Evolutionary conservation across 2,329 filamentous ascomycete species (phyloP).

Genomic region (Lecanicillium sp.): DNA sequence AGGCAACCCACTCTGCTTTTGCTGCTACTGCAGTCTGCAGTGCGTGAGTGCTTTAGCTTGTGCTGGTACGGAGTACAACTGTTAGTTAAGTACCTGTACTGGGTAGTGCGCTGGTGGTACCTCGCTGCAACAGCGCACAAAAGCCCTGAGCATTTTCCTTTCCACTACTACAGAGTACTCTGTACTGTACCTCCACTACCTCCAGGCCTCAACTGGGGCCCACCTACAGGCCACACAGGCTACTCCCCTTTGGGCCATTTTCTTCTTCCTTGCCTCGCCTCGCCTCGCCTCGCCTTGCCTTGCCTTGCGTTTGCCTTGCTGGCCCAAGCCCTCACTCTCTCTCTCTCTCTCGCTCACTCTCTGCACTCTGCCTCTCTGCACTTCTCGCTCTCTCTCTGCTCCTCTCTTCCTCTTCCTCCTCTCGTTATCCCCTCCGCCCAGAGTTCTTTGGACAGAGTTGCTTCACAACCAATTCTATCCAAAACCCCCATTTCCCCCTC

Average conservation of each 20-base stretch:
- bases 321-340: slow-evolving; percentile 13
- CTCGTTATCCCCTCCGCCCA: slow-evolving; percentile 20
- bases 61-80: too few species aligned
- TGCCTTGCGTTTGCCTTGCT: slow-evolving; percentile 9
- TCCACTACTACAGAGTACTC: too few species aligned
- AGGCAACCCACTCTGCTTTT: too few species aligned
- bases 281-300: neutral
- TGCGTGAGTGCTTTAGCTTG: too few species aligned
- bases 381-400: slow-evolving; percentile 15
- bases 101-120: too few species aligned
- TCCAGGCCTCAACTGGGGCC: neutral
- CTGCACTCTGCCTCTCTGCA: slow-evolving; percentile 14
- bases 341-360: slow-evolving; percentile 11
- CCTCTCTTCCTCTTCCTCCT: slow-evolving; percentile 18
- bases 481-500: slow-evolving; percentile 17
- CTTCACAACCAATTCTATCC: slow-evolving; percentile 21
- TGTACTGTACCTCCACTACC: slow-evolving; percentile 9
- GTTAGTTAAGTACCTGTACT: too few species aligned
- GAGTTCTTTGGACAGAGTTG: slow-evolving; percentile 22
- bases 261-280: too few species aligned
- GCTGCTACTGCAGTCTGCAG: too few species aligned
- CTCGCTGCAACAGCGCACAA: too few species aligned
- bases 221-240: neutral
- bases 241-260: slow-evolving; percentile 5
- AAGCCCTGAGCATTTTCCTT: too few species aligned